Evolutionary conservation across 2,329 filamentous ascomycete species (phyloP).

Genomic region (Polychaeton citri): DNA sequence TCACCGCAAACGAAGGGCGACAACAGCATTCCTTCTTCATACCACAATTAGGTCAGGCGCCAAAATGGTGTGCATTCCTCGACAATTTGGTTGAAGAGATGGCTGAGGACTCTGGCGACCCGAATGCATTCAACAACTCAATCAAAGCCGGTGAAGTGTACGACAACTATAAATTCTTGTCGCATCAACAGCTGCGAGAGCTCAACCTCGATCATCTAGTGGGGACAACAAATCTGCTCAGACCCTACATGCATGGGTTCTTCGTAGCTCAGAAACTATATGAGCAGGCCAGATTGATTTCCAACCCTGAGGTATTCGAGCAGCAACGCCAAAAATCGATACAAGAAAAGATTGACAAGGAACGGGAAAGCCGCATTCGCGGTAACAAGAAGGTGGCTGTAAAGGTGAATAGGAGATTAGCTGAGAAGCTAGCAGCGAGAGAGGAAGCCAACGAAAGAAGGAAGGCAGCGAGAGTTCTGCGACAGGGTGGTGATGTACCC

Average conservation of each 20-base stretch:
- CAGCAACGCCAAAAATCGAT: constrained; percentile 84
- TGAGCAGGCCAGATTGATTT: constrained; percentile 84
- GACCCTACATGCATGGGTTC: constrained; percentile 98
- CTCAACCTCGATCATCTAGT: constrained; percentile 81
- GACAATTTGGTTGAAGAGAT: constrained; percentile 98
- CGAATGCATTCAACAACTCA: constrained; percentile 37
- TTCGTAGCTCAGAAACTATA: constrained; percentile 93
- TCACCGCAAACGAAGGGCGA: constrained; percentile 92
- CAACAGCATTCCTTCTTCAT: constrained; percentile 94
- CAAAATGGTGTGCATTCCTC: constrained; percentile 90
- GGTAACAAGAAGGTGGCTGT: constrained; percentile 79
- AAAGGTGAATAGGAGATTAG: constrained; percentile 76
- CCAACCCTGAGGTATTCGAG: constrained; percentile 87
- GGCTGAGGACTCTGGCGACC: constrained; percentile 59
- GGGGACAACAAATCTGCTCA: constrained; percentile 74
- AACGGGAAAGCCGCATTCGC: constrained; percentile 85
- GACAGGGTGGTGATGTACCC: constrained; percentile 45
- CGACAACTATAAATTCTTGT: constrained; percentile 99
- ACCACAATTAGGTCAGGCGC: constrained; percentile 81
- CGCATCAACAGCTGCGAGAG: constrained; percentile 68
- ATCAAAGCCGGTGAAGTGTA: constrained; percentile 60
- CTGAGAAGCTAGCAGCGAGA: constrained; percentile 50
- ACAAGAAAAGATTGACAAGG: constrained; percentile 91
- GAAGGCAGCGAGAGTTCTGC: constrained; percentile 35
- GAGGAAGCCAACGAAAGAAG: constrained; percentile 51